Evolutionary conservation across 129 eudicot genomes (phyloP), one percentile per base, ranked within the genome.

Genomic region (Solidago caesia): DNA sequence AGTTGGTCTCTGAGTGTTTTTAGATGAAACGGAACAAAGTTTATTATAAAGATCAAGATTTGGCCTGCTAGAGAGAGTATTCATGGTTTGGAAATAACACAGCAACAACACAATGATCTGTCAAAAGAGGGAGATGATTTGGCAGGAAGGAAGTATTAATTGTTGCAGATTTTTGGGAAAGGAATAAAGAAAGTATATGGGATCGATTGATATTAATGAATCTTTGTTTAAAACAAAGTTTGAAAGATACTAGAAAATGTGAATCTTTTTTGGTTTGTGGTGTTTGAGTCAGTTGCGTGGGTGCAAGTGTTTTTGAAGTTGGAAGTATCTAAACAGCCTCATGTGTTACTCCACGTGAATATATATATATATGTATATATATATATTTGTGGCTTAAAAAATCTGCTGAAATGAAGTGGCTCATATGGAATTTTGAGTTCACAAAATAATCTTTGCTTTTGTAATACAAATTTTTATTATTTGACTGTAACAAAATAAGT

Each of bases 1-100:
- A 75, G 96, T 81, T 71, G 87, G 83, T 75, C 44, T 75, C 72
- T 57, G 83, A 52, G 44, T 65, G 44, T 21, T 72, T 64, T 72
- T 56, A 10, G 78, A 73, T 4, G 90, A 70, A 62, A 87, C 70
- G 44, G 84, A 68, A 63, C 79, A 81, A 65, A 81, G 66, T 26
- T 65, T 59, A 29, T 48, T 82, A 29, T 55, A 82, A 60, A 79
- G 83, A 79, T 90, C 86, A 65, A 90, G 84, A 56, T 52, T 83
- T 15, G 77, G 51, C 77, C 78, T 75, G 71, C 69, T 74, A 33
- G 2, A 33, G 4, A 90, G 67, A 25, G 85, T 77, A 60, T 77
- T 79, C 96, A 90, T 89, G 66, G 21, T 21, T 21, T 21, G 21
- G 21, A 21, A 21, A 21, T 21, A 21, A 21, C 21, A 21, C 21